Conservation (phyloP, 2,329 filamentous ascomycete species). For the Helminthosporium solani region DNA sequence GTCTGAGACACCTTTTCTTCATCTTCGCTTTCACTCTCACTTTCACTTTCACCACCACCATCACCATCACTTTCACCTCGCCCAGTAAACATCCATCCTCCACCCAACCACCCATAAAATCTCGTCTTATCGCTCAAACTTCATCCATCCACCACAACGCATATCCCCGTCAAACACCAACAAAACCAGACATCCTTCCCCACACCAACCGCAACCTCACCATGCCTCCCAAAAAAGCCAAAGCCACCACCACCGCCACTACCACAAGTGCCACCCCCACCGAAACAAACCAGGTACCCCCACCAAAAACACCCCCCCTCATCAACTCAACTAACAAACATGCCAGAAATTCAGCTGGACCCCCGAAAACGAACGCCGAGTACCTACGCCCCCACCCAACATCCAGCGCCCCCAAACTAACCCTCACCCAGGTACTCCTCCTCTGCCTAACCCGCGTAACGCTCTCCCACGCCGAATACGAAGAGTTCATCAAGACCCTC, state of each 20-base stretch:
- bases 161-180: neutral
- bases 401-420: neutral
- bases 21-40: neutral
- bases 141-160: too few relatives aligned
- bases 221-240: constrained; percentile 5
- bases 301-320: neutral
- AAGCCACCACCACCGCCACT: neutral
- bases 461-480: neutral
- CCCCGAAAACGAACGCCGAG: constrained; percentile 14
- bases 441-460: constrained; percentile 10
- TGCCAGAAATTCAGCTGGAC: constrained; percentile 11
- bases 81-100: neutral
- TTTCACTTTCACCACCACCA: neutral
- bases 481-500: neutral
- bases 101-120: too few relatives aligned
- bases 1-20: too few relatives aligned
- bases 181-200: neutral
- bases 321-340: neutral
- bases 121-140: too few relatives aligned
- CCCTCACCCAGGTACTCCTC: constrained; percentile 25
- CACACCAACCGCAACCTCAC: neutral
- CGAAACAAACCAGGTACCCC: constrained; percentile 2
- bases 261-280: neutral
- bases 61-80: neutral
- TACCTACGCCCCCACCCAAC: neutral